Evolutionary conservation across 257 asterid species (phyloP).

Genomic region (Solanum chmielewskii): DNA sequence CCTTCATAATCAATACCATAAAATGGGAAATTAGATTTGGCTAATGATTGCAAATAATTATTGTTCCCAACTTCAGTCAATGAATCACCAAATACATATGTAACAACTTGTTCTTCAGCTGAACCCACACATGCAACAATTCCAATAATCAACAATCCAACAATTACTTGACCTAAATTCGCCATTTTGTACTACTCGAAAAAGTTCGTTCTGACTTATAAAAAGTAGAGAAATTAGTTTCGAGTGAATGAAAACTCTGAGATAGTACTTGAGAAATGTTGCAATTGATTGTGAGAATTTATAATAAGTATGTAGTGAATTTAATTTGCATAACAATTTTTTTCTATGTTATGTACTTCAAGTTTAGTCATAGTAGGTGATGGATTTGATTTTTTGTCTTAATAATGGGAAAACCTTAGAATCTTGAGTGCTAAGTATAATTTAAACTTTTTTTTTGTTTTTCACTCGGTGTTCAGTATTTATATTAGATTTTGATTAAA

Average conservation of each 20-base stretch:
- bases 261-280: neutral
- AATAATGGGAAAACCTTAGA: neutral
- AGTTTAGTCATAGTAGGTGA: constrained; percentile 35
- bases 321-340: neutral
- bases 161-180: neutral
- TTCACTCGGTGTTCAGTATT: accelerated
- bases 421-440: neutral
- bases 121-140: neutral
- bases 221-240: neutral
- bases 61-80: constrained; percentile 88
- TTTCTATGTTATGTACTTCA: constrained; percentile 34
- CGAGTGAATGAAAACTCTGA: neutral
- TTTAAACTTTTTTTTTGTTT: too few relatives aligned
- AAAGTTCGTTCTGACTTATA: neutral
- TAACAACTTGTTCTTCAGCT: constrained; percentile 30
- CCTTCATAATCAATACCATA: constrained; percentile 61
- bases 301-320: constrained; percentile 5
- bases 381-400: neutral
- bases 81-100: constrained; percentile 76
- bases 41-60: constrained; percentile 56
- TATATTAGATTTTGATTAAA: too few relatives aligned
- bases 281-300: constrained; percentile 7
- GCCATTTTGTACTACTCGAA: neutral
- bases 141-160: constrained; percentile 3
- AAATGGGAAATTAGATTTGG: constrained; percentile 53